Conservation (phyloP, 1,139 yeast genomes). For the Torulaspora globosa region DNA sequence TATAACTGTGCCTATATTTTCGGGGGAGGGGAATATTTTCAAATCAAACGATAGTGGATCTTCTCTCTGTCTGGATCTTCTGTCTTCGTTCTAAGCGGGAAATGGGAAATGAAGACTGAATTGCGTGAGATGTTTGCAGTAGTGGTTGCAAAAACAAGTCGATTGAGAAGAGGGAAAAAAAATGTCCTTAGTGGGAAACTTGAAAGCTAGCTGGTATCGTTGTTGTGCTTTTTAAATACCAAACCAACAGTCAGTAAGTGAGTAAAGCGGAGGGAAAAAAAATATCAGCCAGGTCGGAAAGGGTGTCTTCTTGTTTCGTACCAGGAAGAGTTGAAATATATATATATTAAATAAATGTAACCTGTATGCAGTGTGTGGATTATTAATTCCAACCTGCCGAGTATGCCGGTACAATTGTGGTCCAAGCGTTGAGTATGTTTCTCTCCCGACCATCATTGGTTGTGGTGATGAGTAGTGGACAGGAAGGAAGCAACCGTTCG, state of each 20-base stretch:
- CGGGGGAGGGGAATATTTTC: slow-evolving; percentile 10
- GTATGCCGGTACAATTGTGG: slow-evolving; percentile 1
- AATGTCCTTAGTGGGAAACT: not conserved
- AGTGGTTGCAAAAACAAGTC: no score
- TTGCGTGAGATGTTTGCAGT: no score
- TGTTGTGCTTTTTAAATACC: not conserved
- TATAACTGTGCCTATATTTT: not conserved
- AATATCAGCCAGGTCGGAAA: not conserved
- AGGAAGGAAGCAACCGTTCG: not conserved
- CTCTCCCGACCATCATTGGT: not conserved
- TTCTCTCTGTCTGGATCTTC: no score
- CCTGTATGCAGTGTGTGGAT: not conserved
- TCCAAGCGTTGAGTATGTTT: not conserved
- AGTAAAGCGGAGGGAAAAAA: not conserved
- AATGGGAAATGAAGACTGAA: not conserved
- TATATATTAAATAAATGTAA: not conserved
- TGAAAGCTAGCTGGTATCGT: not conserved
- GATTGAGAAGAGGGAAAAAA: not conserved
- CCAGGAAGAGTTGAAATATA: not conserved
- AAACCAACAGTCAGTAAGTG: not conserved
- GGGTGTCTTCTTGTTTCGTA: not conserved
- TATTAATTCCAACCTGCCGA: not conserved
- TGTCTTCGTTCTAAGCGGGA: no score
- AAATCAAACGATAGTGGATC: not conserved
- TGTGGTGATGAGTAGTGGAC: not conserved